A percentile compares a stretch with the other conserved stretches of the same genome.
Evolutionary conservation across 2,329 filamentous ascomycete species (phyloP).

Genomic region (Pseudocercospora macadamiae): DNA sequence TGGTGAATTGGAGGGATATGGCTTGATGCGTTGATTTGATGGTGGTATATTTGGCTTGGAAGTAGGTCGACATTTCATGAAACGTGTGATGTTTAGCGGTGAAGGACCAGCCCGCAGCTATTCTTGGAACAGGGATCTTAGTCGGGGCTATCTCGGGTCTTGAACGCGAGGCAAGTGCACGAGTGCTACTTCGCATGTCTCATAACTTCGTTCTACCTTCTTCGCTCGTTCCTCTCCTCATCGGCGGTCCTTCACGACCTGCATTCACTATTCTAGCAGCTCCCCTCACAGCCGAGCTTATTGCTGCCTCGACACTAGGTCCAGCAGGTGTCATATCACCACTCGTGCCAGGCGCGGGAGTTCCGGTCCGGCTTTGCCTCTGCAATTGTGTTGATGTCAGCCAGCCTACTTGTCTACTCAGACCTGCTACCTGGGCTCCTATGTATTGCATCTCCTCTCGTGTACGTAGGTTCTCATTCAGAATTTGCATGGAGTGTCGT

Average conservation of each 20-base stretch:
- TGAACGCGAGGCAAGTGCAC: no score
- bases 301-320: slow-evolving; percentile 33
- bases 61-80: no score
- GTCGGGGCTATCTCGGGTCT: no score
- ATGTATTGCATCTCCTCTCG: slow-evolving; percentile 66
- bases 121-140: no score
- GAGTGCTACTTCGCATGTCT: no score
- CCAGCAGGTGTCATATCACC: slow-evolving; percentile 18
- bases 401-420: slow-evolving; percentile 66
- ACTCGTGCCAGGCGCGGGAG: slow-evolving; percentile 13
- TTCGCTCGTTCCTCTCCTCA: slow-evolving; percentile 37
- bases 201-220: slow-evolving; percentile 43
- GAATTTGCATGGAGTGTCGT: slow-evolving; percentile 63
- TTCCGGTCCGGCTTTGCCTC: slow-evolving; percentile 33
- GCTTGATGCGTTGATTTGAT: no score
- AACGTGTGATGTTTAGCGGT: no score
- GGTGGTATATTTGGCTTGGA: no score
- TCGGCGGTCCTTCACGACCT: slow-evolving; percentile 18
- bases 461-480: slow-evolving; percentile 64
- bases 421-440: slow-evolving; percentile 61
- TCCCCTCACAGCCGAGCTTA: slow-evolving; percentile 34
- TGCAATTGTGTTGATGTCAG: slow-evolving; percentile 61
- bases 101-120: no score
- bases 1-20: no score
- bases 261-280: slow-evolving; percentile 33